Evolutionary conservation across 1,284 basidiomycete genomes (phyloP), one percentile per base, ranked within the genome.

Genomic region (Irpex sp.): DNA sequence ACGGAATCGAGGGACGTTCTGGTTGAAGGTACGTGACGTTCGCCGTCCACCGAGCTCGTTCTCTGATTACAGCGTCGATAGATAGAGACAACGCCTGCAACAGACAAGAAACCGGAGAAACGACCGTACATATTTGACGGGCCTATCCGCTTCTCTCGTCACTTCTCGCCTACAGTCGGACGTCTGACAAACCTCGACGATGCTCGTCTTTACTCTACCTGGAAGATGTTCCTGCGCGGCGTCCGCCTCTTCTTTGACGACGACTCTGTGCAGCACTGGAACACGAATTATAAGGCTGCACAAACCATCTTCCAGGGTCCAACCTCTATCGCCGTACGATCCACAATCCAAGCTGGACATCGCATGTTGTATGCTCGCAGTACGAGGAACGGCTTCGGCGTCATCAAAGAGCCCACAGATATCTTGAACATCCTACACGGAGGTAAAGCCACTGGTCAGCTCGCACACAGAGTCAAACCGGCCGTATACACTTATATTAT

Each of bases 401-500:
- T 84, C 8, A 81, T 91, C 67, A 73, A 81, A 19, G 74, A 74
- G 34, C 64, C 76, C 4, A 74, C 77, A 26, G 85, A 86, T 62
- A 74, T 88, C 52, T 70, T 81, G 47, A 67, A 74, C 36, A 75
- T 91, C 17, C 76, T 92, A 59, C 81, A 80, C 15, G 81, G 81
- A 9, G 82, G 78, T 31, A 65, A 60, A 48, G 67, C 51, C n/a
- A 72, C 63, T 44, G 67, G 65, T 49, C 56, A 65, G n/a, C n/a
- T 76, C 62, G 74, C 74, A 21, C 78, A 85, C 63, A 83, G 88
- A 66, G 81, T 92, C 74, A 91, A 91, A 73, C 89, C 89, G 54
- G 87, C 88, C 0, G 85, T 91, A 26, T 92, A 92, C 76, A 91
- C 90, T 34, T 92, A 92, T 75, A 81, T 92, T 71, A 86, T 92